Percentiles rank a stretch among this genome's conserved stretches.
These are phyloP conservation scores for Chrysoporthe cubensis DNA, from an alignment of 2,329 filamentous ascomycete genomes.

Conservation along the genomic window DNA sequence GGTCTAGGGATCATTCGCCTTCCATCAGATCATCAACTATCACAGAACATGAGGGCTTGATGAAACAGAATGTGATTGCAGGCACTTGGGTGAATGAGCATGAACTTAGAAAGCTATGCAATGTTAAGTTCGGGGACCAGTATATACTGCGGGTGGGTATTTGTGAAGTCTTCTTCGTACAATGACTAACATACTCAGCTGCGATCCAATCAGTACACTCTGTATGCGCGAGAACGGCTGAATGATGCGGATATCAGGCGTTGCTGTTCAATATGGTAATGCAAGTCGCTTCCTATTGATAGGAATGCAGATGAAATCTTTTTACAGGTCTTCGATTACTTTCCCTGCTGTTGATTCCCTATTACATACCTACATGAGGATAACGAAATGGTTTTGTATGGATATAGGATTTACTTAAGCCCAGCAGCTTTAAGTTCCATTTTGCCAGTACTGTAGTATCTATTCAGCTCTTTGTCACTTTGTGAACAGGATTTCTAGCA, in stretches of 20 bases:
- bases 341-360: too few species aligned
- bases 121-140: neutral
- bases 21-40: neutral
- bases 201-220: neutral
- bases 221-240: neutral
- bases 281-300: too few species aligned
- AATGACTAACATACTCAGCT: neutral
- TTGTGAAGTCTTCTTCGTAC: neutral
- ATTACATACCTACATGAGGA: too few species aligned
- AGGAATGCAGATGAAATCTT: too few species aligned
- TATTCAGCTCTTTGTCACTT: too few species aligned
- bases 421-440: too few species aligned
- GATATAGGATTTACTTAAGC: too few species aligned
- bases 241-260: conserved; percentile 3
- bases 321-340: too few species aligned
- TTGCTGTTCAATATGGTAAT: neutral
- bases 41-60: neutral
- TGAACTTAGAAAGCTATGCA: neutral
- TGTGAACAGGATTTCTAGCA: too few species aligned
- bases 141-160: neutral
- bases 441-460: too few species aligned
- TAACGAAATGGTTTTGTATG: too few species aligned
- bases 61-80: neutral
- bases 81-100: neutral
- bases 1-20: neutral